These are phyloP conservation scores for Lasiodiplodia gonubiensis DNA, from an alignment of 2,329 filamentous ascomycete genomes.

Conservation along the genomic window DNA sequence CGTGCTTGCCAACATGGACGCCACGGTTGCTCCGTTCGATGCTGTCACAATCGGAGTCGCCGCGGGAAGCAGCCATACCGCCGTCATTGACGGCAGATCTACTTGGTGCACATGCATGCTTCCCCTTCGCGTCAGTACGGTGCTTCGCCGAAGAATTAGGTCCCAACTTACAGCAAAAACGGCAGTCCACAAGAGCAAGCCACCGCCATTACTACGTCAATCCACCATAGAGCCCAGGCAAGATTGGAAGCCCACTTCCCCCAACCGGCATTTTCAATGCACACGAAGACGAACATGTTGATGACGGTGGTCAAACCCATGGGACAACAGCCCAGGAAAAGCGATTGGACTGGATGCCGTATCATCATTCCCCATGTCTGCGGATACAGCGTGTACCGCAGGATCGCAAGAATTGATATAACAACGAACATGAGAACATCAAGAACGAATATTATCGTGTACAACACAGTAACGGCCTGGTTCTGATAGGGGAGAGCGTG, in stretches of 20 bases:
- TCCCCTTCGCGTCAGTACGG: not conserved
- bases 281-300: constrained; percentile 67
- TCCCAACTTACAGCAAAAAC: constrained; percentile 58
- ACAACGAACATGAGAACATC: constrained; percentile 64
- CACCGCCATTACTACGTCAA: constrained; percentile 54
- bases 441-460: constrained; percentile 65
- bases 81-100: constrained; percentile 64
- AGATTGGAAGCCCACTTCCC: constrained; percentile 59
- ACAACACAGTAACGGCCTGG: constrained; percentile 63
- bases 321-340: constrained; percentile 71
- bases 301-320: constrained; percentile 74
- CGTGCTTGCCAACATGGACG: constrained; percentile 58
- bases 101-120: constrained; percentile 10
- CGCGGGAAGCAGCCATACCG: constrained; percentile 69
- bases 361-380: constrained; percentile 71
- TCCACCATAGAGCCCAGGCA: constrained; percentile 58
- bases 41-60: constrained; percentile 70
- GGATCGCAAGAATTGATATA: constrained; percentile 60
- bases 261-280: constrained; percentile 43
- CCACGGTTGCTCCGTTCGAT: constrained; percentile 68
- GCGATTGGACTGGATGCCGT: constrained; percentile 67
- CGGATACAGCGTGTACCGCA: constrained; percentile 70
- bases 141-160: not conserved
- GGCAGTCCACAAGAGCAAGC: constrained; percentile 59
- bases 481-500: constrained; percentile 66